These are phyloP conservation scores for Pleurotus pulmonarius DNA, from an alignment of 768 basidiomycete species.

Conservation along the genomic window DNA sequence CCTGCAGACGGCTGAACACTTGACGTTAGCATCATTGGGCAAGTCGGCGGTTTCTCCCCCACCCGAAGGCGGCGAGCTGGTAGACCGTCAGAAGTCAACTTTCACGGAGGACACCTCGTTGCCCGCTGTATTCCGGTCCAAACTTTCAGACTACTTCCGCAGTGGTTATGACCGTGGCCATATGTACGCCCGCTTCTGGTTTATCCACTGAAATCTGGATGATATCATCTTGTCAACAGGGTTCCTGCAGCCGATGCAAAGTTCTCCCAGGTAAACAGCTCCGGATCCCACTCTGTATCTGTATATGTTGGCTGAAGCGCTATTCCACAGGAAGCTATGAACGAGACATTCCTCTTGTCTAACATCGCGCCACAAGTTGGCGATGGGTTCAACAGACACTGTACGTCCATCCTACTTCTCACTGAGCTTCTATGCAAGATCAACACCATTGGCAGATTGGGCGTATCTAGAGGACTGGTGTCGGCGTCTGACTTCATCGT, in stretches of 20 bases:
- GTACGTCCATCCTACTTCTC: slow-evolving; percentile 38
- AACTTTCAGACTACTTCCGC: slow-evolving; percentile 82
- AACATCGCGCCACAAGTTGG: slow-evolving; percentile 99
- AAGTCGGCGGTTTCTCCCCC: slow-evolving; percentile 30
- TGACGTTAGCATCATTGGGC: slow-evolving; percentile 74
- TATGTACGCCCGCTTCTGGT: slow-evolving; percentile 56
- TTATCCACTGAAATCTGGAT: neutral
- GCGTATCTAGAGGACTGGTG: slow-evolving; percentile 97
- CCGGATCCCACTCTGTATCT: neutral
- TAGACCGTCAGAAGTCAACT: slow-evolving; percentile 69
- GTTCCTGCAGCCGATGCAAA: slow-evolving; percentile 98
- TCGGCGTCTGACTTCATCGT: slow-evolving; percentile 78
- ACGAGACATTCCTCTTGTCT: slow-evolving; percentile 91
- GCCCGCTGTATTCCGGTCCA: slow-evolving; percentile 76
- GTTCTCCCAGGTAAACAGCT: slow-evolving; percentile 58
- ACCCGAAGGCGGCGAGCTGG: slow-evolving; percentile 35
- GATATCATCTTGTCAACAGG: slow-evolving; percentile 38
- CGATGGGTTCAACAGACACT: slow-evolving; percentile 95
- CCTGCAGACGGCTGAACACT: slow-evolving; percentile 87
- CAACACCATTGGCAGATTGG: slow-evolving; percentile 63
- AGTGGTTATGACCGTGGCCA: slow-evolving; percentile 97
- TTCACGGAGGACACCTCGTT: slow-evolving; percentile 84
- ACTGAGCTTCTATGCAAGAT: neutral
- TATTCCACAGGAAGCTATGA: slow-evolving; percentile 70
- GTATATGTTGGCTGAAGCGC: neutral